Evolutionary conservation across 306 rosid genomes (phyloP).

Genomic region (Pterocarpus santalinus): DNA sequence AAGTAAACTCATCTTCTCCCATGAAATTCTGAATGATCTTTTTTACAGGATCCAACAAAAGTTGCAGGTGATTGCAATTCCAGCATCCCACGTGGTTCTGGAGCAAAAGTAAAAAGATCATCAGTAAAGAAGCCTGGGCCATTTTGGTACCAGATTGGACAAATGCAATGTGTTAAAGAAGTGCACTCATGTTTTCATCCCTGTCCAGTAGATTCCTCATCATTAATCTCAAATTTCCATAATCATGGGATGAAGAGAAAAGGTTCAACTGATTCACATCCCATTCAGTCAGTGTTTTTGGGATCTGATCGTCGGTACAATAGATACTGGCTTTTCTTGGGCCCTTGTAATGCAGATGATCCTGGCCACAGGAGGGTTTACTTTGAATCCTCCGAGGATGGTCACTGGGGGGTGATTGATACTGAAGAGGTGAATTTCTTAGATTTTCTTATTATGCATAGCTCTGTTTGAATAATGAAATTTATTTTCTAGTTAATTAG

Average conservation of each 20-base stretch:
- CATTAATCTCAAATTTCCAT: constrained; percentile 55
- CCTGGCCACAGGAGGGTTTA: constrained; percentile 98
- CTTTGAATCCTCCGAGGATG: constrained; percentile 98
- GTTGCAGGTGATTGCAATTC: constrained; percentile 62
- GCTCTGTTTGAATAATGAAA: constrained; percentile 11
- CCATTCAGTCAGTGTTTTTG: constrained; percentile 91
- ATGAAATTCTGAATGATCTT: constrained; percentile 32
- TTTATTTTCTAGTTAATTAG: constrained; percentile 17
- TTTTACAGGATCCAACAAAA: constrained; percentile 60
- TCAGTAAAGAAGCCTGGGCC: constrained; percentile 58
- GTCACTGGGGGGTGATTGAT: constrained; percentile 97
- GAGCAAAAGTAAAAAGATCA: constrained; percentile 90
- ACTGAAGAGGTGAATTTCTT: constrained; percentile 75
- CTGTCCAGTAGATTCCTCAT: constrained; percentile 72
- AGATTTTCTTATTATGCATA: constrained; percentile 29
- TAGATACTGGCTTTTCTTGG: constrained; percentile 98
- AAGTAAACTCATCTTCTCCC: constrained; percentile 26
- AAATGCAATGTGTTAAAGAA: constrained; percentile 55
- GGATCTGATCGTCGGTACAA: constrained; percentile 98
- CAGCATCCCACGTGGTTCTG: constrained; percentile 72
- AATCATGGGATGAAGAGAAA: constrained; percentile 49
- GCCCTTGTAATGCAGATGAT: constrained; percentile 84
- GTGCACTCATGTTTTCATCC: constrained; percentile 56
- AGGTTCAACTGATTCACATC: constrained; percentile 60
- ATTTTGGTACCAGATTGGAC: constrained; percentile 57